Conservation (phyloP, 768 basidiomycete species). For the Mycena crocata region DNA sequence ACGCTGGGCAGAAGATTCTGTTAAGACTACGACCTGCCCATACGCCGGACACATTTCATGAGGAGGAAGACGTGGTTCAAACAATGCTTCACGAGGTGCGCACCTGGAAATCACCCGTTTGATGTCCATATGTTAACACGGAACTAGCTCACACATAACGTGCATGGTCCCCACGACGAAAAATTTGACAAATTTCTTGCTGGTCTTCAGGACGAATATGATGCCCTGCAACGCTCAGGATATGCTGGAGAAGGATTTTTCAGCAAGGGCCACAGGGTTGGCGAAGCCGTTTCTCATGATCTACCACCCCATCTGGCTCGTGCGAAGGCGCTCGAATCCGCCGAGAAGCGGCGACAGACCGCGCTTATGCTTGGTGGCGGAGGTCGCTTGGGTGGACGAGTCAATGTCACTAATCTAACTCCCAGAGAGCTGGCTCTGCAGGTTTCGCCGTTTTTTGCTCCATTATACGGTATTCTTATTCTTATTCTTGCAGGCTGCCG, state of each 20-base stretch:
- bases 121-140: slow-evolving; percentile 6
- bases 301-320: slow-evolving; percentile 74
- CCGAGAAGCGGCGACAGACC: slow-evolving; percentile 74
- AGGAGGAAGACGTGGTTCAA: slow-evolving; percentile 79
- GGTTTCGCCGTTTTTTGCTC: slow-evolving; percentile 57
- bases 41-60: slow-evolving; percentile 75
- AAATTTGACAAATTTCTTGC: slow-evolving; percentile 81
- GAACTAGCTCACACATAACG: slow-evolving; percentile 84
- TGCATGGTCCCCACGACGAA: slow-evolving; percentile 91
- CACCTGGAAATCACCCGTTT: not conserved
- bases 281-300: slow-evolving; percentile 74
- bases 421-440: slow-evolving; percentile 81
- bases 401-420: slow-evolving; percentile 55
- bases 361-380: slow-evolving; percentile 57
- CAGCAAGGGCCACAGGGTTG: slow-evolving; percentile 76
- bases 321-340: slow-evolving; percentile 78
- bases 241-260: slow-evolving; percentile 95
- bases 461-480: not conserved
- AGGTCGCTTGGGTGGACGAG: slow-evolving; percentile 67
- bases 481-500: slow-evolving; percentile 76
- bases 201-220: slow-evolving; percentile 86
- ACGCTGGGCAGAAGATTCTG: slow-evolving; percentile 85
- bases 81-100: slow-evolving; percentile 93
- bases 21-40: slow-evolving; percentile 82
- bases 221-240: slow-evolving; percentile 79